Evolutionary conservation across 2,329 filamentous ascomycete species (phyloP).

Genomic region (Colletotrichum tropicale): DNA sequence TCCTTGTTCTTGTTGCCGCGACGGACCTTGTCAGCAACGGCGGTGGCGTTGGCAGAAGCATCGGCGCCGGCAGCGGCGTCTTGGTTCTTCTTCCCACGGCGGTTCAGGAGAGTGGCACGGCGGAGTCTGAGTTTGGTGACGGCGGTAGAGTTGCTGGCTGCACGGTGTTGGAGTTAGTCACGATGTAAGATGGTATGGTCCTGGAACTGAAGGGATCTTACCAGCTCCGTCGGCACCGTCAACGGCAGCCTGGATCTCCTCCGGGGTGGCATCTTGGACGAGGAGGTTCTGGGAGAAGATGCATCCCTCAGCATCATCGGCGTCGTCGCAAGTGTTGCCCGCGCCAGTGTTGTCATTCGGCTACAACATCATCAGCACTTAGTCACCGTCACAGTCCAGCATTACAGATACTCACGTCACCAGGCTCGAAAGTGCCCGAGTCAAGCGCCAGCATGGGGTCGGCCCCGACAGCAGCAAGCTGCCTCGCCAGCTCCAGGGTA

Average conservation of each 20-base stretch:
- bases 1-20: neutral
- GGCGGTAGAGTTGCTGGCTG: slow-evolving; percentile 1
- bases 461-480: slow-evolving; percentile 65
- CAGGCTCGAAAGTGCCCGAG: slow-evolving; percentile 67
- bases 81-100: neutral
- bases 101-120: neutral
- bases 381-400: neutral
- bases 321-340: slow-evolving; percentile 50
- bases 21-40: neutral
- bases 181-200: too few relatives aligned
- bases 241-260: slow-evolving; percentile 55
- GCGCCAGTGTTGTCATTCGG: slow-evolving; percentile 24
- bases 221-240: slow-evolving; percentile 29
- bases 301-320: slow-evolving; percentile 53
- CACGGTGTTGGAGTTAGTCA: neutral
- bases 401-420: slow-evolving; percentile 44
- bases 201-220: neutral
- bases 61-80: neutral
- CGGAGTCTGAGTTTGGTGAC: neutral
- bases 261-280: slow-evolving; percentile 57
- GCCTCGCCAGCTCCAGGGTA: slow-evolving; percentile 60
- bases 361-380: neutral
- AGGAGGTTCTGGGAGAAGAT: slow-evolving; percentile 58
- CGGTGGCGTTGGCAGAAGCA: neutral
- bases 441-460: slow-evolving; percentile 66